Conservation (phyloP, 352 stramenopile species). For the Pythium dissotocum region DNA sequence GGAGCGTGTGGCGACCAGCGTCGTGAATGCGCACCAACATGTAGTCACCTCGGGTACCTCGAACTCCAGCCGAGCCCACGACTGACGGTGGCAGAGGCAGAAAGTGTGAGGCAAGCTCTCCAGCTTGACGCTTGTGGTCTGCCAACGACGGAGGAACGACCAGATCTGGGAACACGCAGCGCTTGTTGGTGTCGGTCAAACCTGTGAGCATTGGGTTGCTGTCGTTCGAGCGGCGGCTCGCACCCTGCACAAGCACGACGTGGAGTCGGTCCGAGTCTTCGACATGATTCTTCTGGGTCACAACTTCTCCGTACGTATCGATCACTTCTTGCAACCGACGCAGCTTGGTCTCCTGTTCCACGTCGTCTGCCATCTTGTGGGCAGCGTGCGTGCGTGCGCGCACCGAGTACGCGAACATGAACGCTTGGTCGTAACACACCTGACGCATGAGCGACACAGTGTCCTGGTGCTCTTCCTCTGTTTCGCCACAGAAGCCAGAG, state of each 20-base stretch:
- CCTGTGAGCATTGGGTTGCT: constrained; percentile 79
- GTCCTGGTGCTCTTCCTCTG: constrained; percentile 95
- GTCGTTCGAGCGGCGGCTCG: constrained; percentile 79
- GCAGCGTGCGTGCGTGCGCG: constrained; percentile 95
- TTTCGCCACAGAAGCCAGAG: constrained; percentile 98
- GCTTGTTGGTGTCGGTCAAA: constrained; percentile 89
- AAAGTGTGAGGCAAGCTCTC: constrained; percentile 43
- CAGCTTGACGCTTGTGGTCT: constrained; percentile 42
- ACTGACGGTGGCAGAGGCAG: constrained; percentile 36
- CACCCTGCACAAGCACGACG: constrained; percentile 96
- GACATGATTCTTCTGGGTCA: constrained; percentile 89
- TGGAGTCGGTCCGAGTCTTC: constrained; percentile 93
- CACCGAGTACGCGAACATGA: constrained; percentile 99
- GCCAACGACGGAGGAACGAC: constrained; percentile 50
- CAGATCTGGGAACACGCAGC: constrained; percentile 81
- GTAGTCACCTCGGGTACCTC: constrained; percentile 72
- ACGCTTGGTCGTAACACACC: constrained; percentile 96
- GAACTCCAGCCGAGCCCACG: constrained; percentile 36
- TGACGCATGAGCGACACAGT: constrained; percentile 88
- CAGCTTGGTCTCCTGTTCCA: constrained; percentile 94
- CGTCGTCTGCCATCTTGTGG: constrained; percentile 95
- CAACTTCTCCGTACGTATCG: constrained; percentile 90
- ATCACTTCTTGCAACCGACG: constrained; percentile 96
- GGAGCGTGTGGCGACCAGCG: constrained; percentile 80
- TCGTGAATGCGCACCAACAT: constrained; percentile 81